Percentiles rank a stretch among this genome's conserved stretches.
phyloP scores from a whole-genome alignment of 768 basidiomycete species.

The Kwoniella heveanensis region DNA sequence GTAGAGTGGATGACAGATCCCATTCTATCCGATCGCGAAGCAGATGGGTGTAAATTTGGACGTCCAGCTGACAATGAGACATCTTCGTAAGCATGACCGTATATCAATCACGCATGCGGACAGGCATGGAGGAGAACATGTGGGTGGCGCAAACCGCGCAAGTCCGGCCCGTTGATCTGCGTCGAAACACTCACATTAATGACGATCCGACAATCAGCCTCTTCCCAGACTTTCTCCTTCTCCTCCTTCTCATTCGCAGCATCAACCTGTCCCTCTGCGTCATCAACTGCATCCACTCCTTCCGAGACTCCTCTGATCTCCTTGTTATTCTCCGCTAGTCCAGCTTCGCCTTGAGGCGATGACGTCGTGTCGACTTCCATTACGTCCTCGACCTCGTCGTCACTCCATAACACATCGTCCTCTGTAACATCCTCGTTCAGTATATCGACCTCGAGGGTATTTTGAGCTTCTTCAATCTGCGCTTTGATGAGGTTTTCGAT shows the following conservation, averaged over 20 bases:
- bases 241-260: slow-evolving; percentile 57
- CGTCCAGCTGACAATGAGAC: slow-evolving; percentile 77
- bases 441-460: slow-evolving; percentile 69
- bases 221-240: slow-evolving; percentile 42
- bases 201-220: slow-evolving; percentile 58
- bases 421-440: slow-evolving; percentile 58
- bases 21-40: slow-evolving; percentile 96
- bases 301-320: slow-evolving; percentile 4
- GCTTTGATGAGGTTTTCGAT: slow-evolving; percentile 83
- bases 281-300: slow-evolving; percentile 39
- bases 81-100: background rate
- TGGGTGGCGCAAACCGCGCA: too few relatives aligned
- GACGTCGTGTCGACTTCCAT: slow-evolving; percentile 13
- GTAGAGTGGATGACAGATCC: slow-evolving; percentile 81
- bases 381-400: slow-evolving; percentile 32
- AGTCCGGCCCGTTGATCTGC: too few relatives aligned
- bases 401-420: slow-evolving; percentile 46
- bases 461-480: slow-evolving; percentile 87
- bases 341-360: slow-evolving; percentile 4
- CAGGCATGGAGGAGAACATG: too few relatives aligned
- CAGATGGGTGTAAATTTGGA: slow-evolving; percentile 89
- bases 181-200: slow-evolving; percentile 57
- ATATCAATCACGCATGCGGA: background rate
- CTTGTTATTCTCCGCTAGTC: slow-evolving; percentile 22
- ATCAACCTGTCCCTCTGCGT: slow-evolving; percentile 56